Conservation (phyloP, 345 rosid species). For the Citrus reticulata region DNA sequence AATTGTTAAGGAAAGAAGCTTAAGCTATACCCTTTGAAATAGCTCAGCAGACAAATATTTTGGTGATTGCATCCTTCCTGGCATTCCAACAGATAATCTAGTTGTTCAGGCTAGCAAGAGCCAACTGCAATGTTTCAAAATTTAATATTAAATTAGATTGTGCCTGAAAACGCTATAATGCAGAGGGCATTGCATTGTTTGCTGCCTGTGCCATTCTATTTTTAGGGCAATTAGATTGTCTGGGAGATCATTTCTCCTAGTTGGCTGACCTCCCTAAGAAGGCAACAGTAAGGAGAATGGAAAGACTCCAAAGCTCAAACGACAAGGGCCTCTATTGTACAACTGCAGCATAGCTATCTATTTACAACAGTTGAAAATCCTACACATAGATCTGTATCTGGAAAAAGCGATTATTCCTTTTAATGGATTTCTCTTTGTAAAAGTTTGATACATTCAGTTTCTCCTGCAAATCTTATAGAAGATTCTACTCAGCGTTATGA, state of each 20-base stretch:
- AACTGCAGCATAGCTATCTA: neutral
- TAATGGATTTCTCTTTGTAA: neutral
- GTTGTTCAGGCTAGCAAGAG: neutral
- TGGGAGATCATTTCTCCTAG: neutral
- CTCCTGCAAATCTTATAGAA: conserved; percentile 2
- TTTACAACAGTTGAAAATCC: neutral
- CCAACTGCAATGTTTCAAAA: neutral
- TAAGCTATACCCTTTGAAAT: neutral
- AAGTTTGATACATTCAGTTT: neutral
- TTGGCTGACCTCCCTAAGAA: neutral
- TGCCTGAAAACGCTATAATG: neutral
- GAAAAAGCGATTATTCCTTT: neutral
- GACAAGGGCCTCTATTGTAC: neutral
- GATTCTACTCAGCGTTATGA: neutral
- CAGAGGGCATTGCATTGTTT: neutral
- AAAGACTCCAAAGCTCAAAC: neutral
- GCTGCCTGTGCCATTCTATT: neutral
- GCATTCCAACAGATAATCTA: neutral
- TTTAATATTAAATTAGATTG: neutral
- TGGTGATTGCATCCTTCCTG: neutral
- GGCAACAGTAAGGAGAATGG: neutral
- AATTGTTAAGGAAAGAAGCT: neutral
- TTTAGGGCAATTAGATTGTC: neutral
- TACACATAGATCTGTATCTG: neutral
- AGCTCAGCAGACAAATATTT: neutral